phyloP scores from a whole-genome alignment of 208 protist species.

The Vickermania spadyakhi region DNA sequence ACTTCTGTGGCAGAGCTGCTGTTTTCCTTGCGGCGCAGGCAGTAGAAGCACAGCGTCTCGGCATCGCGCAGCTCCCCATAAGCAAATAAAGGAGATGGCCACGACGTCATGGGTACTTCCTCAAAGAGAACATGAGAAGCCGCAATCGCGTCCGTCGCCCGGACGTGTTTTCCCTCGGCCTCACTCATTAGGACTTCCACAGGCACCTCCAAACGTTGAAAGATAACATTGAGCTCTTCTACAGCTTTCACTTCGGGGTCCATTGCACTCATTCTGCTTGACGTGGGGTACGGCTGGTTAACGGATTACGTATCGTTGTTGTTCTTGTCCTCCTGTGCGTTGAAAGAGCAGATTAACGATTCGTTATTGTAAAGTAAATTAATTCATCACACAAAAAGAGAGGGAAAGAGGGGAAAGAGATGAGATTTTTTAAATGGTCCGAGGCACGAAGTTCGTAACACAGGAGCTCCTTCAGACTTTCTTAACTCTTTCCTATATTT shows the following conservation, averaged over 20 bases:
- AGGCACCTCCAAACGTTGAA: slow-evolving; percentile 40
- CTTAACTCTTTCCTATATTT: no score
- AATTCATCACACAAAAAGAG: not conserved
- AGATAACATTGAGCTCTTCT: slow-evolving; percentile 39
- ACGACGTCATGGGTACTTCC: slow-evolving; percentile 65
- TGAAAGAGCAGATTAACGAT: not conserved
- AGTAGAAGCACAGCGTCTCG: slow-evolving; percentile 33
- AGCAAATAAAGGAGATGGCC: slow-evolving; percentile 30
- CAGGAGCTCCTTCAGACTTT: no score
- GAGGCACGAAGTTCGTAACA: no score
- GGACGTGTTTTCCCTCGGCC: slow-evolving; percentile 57
- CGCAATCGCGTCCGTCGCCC: slow-evolving; percentile 28
- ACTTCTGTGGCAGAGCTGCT: not conserved
- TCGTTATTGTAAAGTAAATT: slow-evolving; percentile 2
- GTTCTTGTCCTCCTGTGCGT: no score
- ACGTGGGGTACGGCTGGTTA: slow-evolving; percentile 1
- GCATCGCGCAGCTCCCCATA: not conserved
- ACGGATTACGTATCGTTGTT: not conserved
- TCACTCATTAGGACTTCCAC: slow-evolving; percentile 31
- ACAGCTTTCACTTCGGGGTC: slow-evolving; percentile 44
- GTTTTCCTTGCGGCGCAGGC: slow-evolving; percentile 24
- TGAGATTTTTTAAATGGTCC: no score
- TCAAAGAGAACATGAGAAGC: slow-evolving; percentile 40
- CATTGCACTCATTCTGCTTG: no score
- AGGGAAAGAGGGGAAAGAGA: not conserved